phyloP scores from a whole-genome alignment of 2,329 filamentous ascomycete genomes.

The Colletotrichum liaoningense region DNA sequence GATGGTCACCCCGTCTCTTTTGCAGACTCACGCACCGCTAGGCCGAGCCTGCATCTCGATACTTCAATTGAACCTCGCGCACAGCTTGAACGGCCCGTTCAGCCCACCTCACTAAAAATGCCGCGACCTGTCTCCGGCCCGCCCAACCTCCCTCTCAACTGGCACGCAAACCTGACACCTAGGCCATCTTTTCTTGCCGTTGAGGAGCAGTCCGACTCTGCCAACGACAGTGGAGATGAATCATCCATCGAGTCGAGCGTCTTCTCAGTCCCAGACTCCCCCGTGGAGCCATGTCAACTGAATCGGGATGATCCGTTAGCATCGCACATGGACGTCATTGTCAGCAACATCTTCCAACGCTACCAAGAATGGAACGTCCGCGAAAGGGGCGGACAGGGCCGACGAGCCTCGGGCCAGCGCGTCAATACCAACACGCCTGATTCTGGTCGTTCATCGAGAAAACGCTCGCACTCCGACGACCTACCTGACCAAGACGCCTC shows the following conservation, averaged over 20 bases:
- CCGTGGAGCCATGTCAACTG: constrained; percentile 1
- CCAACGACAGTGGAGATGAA: constrained; percentile 11
- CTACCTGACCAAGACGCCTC: neutral
- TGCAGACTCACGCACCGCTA: neutral
- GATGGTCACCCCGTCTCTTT: neutral
- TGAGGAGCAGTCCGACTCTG: neutral
- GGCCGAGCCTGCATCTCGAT: neutral
- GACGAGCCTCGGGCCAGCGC: neutral
- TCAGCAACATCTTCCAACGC: neutral
- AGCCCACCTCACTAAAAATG: neutral
- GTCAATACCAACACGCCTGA: neutral
- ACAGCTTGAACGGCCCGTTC: neutral
- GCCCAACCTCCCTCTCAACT: neutral
- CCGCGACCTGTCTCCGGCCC: neutral
- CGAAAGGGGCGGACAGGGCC: constrained; percentile 4
- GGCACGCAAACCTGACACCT: neutral
- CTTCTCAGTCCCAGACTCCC: constrained; percentile 18
- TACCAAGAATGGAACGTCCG: neutral
- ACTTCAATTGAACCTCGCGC: neutral
- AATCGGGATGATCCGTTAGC: constrained; percentile 7
- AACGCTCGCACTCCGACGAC: constrained; percentile 6
- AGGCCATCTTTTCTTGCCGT: neutral
- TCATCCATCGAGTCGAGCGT: constrained; percentile 20
- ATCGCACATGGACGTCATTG: neutral
- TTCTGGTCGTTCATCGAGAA: constrained; percentile 10